Base-by-base conservation (phyloP, 176 grass and related monocot genomes). In the Musa itinerans region DNA sequence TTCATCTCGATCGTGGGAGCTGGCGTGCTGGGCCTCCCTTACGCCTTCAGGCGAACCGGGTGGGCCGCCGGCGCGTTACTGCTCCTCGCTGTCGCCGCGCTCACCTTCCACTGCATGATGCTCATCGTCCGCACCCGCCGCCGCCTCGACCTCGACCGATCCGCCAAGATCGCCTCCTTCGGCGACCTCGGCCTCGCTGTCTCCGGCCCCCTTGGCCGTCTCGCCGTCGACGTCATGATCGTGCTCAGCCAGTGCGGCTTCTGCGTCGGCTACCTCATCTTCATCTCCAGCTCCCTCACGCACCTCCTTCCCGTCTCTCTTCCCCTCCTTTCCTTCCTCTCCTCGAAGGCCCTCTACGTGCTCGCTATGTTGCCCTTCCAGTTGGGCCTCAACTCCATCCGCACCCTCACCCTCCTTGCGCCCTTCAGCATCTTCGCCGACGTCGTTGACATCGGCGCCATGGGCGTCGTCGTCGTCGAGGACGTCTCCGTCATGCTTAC, bases 81-180 rank as follows among this genome's bases (percentile, higher is more conserved):
- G 17, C 83, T 99, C 34, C 83, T 94, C 69, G 76, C 69, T 24
- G 83, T 99, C 52, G 88, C 95, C 61, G 88, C 78, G 73, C 84
- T 94, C 68, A 99, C 90, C 79, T 92, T 83, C 84, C 81, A 99
- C 82, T 99, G 90, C 76, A 99, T 99, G 95, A 86, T 99, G 84
- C 95, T 99, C 53, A 84, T 94, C 50, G 84, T 99, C 78, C 81
- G 78, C 74, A 76, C 80, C 65, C 95, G 88, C 57, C 90, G 83
- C 56, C 86, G 86, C 66, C 59, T 99, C 12, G 81, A 78, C 29
- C 59, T 72, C 57, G 79, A 80, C 43, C 76, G 83, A 16, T 65
- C 61, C 72, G 71, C 80, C 10, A 94, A 98, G 82, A 94, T 98
- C 79, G 80, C 82, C 19, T 91, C 88, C 0, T 94, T 98, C 68